A percentile compares a stretch with the other conserved stretches of the same genome.
phyloP scores from a whole-genome alignment of 805 yeast genomes.

The Yarrowia sp. region DNA sequence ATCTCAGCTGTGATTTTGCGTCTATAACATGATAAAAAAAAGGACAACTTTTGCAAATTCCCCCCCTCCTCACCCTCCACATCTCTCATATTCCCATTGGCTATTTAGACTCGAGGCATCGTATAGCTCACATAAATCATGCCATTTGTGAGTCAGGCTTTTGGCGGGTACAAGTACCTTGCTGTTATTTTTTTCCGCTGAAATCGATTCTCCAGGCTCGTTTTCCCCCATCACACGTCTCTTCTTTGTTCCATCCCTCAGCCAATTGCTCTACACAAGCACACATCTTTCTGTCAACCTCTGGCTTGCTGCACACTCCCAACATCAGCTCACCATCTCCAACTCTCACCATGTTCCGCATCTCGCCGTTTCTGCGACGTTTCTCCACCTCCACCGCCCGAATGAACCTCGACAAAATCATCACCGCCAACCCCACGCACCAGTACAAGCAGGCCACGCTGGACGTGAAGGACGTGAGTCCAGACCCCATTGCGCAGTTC shows the following conservation, averaged over 20 bases:
- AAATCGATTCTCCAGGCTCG: no score
- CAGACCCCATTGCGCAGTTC: constrained; percentile 79
- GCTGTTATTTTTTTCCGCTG: no score
- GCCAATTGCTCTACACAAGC: no score
- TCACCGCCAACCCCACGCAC: constrained; percentile 83
- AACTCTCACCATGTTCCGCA: constrained; percentile 11
- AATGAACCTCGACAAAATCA: constrained; percentile 34
- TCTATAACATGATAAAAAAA: no score
- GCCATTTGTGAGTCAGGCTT: neutral
- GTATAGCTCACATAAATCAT: neutral
- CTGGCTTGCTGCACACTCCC: constrained; percentile 8
- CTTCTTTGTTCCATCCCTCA: no score
- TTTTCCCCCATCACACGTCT: no score
- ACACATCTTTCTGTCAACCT: no score
- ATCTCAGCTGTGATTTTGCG: no score
- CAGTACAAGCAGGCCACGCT: constrained; percentile 79
- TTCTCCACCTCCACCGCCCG: neutral
- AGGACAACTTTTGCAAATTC: no score
- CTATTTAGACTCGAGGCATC: neutral
- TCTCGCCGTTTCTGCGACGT: neutral
- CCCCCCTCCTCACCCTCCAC: no score
- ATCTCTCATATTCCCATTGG: neutral
- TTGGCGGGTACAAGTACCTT: no score
- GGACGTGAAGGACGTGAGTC: constrained; percentile 58
- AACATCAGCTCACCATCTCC: no score